A percentile compares a stretch with the other conserved stretches of the same genome.
phyloP scores from a whole-genome alignment of 352 stramenopile genomes.

The Aphanomyces euteiches region DNA sequence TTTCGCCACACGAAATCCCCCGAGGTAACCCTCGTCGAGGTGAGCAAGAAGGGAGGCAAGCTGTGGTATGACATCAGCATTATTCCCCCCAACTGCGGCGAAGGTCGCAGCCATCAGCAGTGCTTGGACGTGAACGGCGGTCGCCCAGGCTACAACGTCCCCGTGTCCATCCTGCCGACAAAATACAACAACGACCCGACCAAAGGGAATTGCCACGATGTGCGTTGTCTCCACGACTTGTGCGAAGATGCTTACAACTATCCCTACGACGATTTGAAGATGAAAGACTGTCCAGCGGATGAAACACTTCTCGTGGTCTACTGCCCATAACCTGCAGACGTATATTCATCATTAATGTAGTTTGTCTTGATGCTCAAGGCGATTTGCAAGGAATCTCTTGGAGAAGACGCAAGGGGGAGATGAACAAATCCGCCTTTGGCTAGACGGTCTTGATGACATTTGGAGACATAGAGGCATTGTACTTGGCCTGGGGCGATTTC shows the following conservation, averaged over 20 bases:
- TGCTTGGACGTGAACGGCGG: slow-evolving; percentile 30
- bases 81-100: slow-evolving; percentile 32
- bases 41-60: slow-evolving; percentile 29
- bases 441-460: too few relatives aligned
- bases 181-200: slow-evolving; percentile 21
- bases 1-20: slow-evolving; percentile 29
- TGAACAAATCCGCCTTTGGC: too few relatives aligned
- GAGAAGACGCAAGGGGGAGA: too few relatives aligned
- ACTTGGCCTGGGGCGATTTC: too few relatives aligned
- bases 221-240: slow-evolving; percentile 30
- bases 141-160: slow-evolving; percentile 34
- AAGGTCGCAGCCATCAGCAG: slow-evolving; percentile 32
- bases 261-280: slow-evolving; percentile 35
- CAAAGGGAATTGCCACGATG: slow-evolving; percentile 27
- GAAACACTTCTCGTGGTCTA: slow-evolving; percentile 36
- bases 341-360: too few relatives aligned
- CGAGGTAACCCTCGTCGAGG: slow-evolving; percentile 34
- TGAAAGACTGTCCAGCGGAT: slow-evolving; percentile 33
- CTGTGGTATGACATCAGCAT: slow-evolving; percentile 39
- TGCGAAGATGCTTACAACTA: slow-evolving; percentile 34
- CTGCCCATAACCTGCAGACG: slow-evolving; percentile 26
- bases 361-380: too few relatives aligned
- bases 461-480: too few relatives aligned
- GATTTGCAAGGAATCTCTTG: too few relatives aligned
- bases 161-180: slow-evolving; percentile 31